Conservation (phyloP, 2,329 filamentous ascomycete genomes). For the Aspergillus arachidicola region DNA sequence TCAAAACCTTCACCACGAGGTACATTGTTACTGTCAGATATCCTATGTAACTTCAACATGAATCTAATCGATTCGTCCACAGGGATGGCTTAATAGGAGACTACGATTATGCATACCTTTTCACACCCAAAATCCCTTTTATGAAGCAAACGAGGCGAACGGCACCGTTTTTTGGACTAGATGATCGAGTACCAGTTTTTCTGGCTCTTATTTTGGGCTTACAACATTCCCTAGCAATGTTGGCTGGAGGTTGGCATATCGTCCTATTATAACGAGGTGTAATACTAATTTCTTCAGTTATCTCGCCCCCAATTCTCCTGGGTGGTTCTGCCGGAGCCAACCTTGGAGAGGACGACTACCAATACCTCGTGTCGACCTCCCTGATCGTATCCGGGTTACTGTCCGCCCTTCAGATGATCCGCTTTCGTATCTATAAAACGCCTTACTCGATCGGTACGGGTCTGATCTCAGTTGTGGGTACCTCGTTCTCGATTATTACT, state of each 20-base stretch:
- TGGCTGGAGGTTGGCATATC: constrained; percentile 48
- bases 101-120: constrained; percentile 90
- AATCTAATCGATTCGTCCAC: not conserved
- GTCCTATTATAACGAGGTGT: not conserved
- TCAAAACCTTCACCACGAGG: constrained; percentile 47
- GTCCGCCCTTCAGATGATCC: constrained; percentile 67
- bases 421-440: constrained; percentile 64
- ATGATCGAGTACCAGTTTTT: constrained; percentile 69
- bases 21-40: constrained; percentile 19
- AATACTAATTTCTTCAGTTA: constrained; percentile 44
- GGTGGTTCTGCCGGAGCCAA: constrained; percentile 59
- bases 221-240: constrained; percentile 70
- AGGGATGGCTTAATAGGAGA: constrained; percentile 76
- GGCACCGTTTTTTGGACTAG: constrained; percentile 71
- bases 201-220: constrained; percentile 68
- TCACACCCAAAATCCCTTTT: constrained; percentile 80
- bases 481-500: constrained; percentile 68
- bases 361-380: constrained; percentile 70
- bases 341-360: constrained; percentile 55
- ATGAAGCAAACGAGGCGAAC: constrained; percentile 63
- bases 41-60: not conserved
- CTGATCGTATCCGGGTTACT: constrained; percentile 69
- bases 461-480: constrained; percentile 68
- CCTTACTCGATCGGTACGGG: constrained; percentile 68
- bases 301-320: constrained; percentile 67